Evolutionary conservation across 108 stramenopile genomes (phyloP), one percentile per base, ranked within the genome.

Genomic region (Ochromonas danica): DNA sequence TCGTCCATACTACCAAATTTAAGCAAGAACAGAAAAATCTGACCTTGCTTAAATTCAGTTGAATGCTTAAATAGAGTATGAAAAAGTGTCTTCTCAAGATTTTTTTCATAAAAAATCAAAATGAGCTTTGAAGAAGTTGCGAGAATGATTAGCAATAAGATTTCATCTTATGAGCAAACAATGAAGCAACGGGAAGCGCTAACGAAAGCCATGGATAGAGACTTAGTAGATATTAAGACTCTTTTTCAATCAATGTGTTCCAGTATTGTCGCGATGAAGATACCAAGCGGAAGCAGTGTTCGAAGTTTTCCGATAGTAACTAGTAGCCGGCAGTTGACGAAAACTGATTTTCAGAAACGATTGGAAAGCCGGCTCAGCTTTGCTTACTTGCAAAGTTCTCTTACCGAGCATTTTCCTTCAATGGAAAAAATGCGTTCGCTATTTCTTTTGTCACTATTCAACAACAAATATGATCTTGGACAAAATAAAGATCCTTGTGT

Each of bases 51-150:
- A 57, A 57, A 57, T 57, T 57, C 51, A 57, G 51, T 57, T 57
- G 51, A 57, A 57, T 57, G 51, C 51, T 57, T 57, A 57, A 57
- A 57, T 57, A 57, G 51, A 57, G 51, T 57, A 57, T 57, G 51
- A 57, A 57, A 57, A 57, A 57, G 51, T 57, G 51, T 57, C 51
- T 57, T 57, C 51, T 57, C 51, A 57, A 57, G 51, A 57, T 57
- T 57, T 57, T 57, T 57, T 57, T 57, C 51, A 57, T 57, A 57
- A 57, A 57, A 57, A 57, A 57, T 57, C 51, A 57, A 57, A 57
- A 57, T 57, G 51, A 57, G 51, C 51, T 57, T 57, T 57, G 51
- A 57, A 57, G 51, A 57, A 57, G 51, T 57, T 57, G 51, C 51
- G 51, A 57, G 51, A 57, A 57, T 57, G 51, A 57, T 57, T 57